Percentiles rank a stretch among this genome's conserved stretches.
Evolutionary conservation across 768 basidiomycete species (phyloP).

Genomic region (Auricularia sp.): DNA sequence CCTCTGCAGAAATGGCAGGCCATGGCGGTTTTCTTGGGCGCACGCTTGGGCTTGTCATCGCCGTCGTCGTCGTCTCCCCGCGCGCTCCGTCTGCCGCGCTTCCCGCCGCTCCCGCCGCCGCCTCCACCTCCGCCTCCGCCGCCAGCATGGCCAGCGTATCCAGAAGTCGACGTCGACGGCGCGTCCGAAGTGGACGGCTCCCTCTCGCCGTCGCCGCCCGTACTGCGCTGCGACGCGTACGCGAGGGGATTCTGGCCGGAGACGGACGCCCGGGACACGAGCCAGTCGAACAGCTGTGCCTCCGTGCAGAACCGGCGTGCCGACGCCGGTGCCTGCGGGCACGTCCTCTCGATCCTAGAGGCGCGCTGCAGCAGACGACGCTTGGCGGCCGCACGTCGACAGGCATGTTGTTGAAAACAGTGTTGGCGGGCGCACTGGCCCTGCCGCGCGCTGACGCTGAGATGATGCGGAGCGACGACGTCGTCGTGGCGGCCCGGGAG

Average conservation of each 20-base stretch:
- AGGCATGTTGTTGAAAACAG: no score
- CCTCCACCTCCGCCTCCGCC: not conserved
- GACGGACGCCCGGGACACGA: not conserved
- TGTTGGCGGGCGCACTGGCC: no score
- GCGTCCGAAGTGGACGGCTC: not conserved
- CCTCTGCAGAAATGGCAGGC: slow-evolving; percentile 77
- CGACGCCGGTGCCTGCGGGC: no score
- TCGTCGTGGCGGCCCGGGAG: no score
- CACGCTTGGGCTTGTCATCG: not conserved
- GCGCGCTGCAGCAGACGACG: no score
- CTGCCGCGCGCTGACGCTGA: no score
- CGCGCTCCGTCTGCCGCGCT: not conserved
- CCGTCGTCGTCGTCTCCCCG: not conserved
- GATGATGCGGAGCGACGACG: no score
- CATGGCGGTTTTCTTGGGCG: slow-evolving; percentile 41
- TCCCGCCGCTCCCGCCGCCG: not conserved
- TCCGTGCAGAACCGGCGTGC: not conserved
- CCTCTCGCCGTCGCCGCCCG: not conserved
- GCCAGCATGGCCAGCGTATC: not conserved
- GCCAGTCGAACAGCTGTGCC: not conserved
- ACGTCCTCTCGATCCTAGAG: no score
- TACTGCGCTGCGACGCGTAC: not conserved
- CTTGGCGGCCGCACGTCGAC: no score
- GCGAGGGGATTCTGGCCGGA: not conserved
- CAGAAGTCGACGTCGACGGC: not conserved